A percentile compares a stretch with the other conserved stretches of the same genome.
Conservation (phyloP, 2,329 filamentous ascomycete species). For the Aspergillus quadricinctus region DNA sequence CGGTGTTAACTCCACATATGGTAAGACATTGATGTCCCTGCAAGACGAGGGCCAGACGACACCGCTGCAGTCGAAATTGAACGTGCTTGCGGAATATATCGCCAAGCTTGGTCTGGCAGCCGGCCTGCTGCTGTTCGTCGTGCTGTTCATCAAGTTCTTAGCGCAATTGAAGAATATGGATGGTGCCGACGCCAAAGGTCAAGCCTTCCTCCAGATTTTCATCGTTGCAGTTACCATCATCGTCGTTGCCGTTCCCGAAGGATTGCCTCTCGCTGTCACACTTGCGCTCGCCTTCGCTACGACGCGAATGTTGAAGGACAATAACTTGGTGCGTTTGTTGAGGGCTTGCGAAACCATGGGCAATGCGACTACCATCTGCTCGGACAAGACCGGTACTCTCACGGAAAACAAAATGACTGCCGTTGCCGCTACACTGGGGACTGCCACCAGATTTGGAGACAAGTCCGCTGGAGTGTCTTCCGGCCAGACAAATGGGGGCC, state of each 20-base stretch:
- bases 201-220: slow-evolving; percentile 56
- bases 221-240: slow-evolving; percentile 57
- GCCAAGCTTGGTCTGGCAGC: slow-evolving; percentile 69
- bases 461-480: slow-evolving; percentile 28
- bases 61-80: slow-evolving; percentile 72
- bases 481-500: slow-evolving; percentile 22
- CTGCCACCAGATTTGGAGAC: slow-evolving; percentile 41
- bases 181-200: slow-evolving; percentile 49
- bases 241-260: slow-evolving; percentile 59
- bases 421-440: slow-evolving; percentile 54
- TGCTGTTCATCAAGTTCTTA: slow-evolving; percentile 73
- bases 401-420: slow-evolving; percentile 62
- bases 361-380: slow-evolving; percentile 60
- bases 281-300: slow-evolving; percentile 60
- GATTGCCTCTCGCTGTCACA: slow-evolving; percentile 57
- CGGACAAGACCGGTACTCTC: slow-evolving; percentile 63
- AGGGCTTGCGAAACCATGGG: slow-evolving; percentile 62
- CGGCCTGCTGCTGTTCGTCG: slow-evolving; percentile 70
- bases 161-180: slow-evolving; percentile 54
- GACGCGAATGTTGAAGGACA: slow-evolving; percentile 60
- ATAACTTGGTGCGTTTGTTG: slow-evolving; percentile 57
- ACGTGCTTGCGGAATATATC: slow-evolving; percentile 73
- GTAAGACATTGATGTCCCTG: slow-evolving; percentile 73
- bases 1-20: slow-evolving; percentile 69
- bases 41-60: slow-evolving; percentile 74